These are phyloP conservation scores for Aspergillus sp. DNA, from an alignment of 2,329 filamentous ascomycete species.

Conservation along the genomic window DNA sequence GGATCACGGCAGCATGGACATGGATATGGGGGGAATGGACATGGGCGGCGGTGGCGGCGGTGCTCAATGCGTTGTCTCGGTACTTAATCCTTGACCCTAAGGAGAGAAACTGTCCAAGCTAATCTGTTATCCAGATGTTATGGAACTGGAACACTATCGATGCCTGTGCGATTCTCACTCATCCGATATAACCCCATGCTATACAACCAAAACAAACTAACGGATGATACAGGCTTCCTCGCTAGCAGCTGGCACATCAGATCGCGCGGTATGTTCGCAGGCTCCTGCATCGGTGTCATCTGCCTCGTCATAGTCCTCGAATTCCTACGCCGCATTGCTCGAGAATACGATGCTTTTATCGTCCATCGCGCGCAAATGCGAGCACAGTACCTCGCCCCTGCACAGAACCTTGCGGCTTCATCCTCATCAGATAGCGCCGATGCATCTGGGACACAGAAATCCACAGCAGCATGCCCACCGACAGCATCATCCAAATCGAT, in stretches of 20 bases:
- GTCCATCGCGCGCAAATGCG: constrained; percentile 50
- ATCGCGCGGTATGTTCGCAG: constrained; percentile 71
- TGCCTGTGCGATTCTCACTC: constrained; percentile 17
- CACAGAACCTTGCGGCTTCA: not conserved
- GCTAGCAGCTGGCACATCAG: constrained; percentile 68
- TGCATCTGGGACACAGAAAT: not conserved
- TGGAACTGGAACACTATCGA: constrained; percentile 33
- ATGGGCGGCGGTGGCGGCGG: constrained; percentile 57
- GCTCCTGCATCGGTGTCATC: constrained; percentile 75
- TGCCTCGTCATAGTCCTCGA: constrained; percentile 73
- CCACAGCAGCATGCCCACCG: not conserved
- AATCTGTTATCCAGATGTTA: constrained; percentile 25
- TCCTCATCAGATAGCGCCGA: not conserved
- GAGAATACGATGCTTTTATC: constrained; percentile 71
- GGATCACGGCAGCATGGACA: constrained; percentile 9
- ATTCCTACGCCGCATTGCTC: constrained; percentile 65
- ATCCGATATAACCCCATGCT: not conserved
- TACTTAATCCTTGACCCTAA: constrained; percentile 5
- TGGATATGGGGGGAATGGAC: constrained; percentile 47
- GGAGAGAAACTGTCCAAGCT: not conserved
- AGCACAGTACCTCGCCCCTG: constrained; percentile 20
- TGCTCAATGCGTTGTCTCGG: constrained; percentile 28
- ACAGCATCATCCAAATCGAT: constrained; percentile 15
- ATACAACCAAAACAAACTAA: not conserved
- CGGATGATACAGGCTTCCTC: constrained; percentile 59